These are phyloP conservation scores for Melastoma candidum DNA, from an alignment of 441 rosid species.

Conservation along the genomic window DNA sequence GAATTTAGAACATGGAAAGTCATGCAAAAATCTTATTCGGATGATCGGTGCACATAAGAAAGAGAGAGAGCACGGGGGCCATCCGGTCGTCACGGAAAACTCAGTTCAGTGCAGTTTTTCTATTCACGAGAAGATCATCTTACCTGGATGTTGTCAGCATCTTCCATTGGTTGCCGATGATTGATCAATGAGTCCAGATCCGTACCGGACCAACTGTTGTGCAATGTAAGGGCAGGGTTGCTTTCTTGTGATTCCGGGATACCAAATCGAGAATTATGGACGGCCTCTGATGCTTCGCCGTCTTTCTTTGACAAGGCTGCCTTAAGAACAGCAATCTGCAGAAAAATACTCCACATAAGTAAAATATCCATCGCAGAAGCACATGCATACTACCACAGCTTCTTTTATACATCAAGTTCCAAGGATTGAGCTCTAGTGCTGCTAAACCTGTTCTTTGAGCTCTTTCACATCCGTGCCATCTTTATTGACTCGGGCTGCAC, in stretches of 20 bases:
- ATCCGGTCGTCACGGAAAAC: no score
- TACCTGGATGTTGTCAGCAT: constrained; percentile 74
- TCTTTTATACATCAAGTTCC: no score
- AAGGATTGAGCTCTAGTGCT: no score
- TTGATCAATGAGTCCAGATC: constrained; percentile 27
- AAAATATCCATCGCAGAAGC: no score
- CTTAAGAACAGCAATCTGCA: constrained; percentile 75
- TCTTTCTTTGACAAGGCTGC: constrained; percentile 72
- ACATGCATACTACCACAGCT: no score
- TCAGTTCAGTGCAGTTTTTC: no score
- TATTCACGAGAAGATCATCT: background rate
- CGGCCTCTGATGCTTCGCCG: constrained; percentile 34
- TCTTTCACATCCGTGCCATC: constrained; percentile 70
- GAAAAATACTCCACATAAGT: background rate
- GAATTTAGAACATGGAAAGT: constrained; percentile 4
- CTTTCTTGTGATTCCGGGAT: constrained; percentile 48
- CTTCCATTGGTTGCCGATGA: constrained; percentile 48
- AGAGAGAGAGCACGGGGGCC: no score
- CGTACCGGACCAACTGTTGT: constrained; percentile 28
- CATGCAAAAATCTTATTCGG: no score
- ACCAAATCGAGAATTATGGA: constrained; percentile 37
- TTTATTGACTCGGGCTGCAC: constrained; percentile 77
- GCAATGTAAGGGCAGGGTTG: constrained; percentile 39
- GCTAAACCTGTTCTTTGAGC: constrained; percentile 65
- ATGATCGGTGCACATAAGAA: no score